Base-by-base conservation (phyloP, 306 rosid species). In the Cicer pinnatifidum region DNA sequence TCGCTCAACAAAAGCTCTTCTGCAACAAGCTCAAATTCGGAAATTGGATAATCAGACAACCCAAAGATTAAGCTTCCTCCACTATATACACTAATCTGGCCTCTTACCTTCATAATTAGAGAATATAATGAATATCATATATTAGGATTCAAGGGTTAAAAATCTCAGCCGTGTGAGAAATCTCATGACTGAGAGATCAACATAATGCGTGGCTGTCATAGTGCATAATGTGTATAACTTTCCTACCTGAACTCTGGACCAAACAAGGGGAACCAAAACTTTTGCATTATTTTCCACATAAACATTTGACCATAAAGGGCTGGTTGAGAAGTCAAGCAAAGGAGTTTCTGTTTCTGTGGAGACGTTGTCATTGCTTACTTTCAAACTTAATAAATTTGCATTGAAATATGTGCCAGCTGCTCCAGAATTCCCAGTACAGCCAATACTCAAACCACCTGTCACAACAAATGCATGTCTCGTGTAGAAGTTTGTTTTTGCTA, bases 1-100 rank as follows among this genome's bases (percentile, higher is more conserved):
- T 94, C 96, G 51, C 98, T 94, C 96, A 94, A 87, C 83, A 94
- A 84, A 88, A 94, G 97, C 84, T 94, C 98, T 83, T 94, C 98
- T 0, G 98, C 98, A 68, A 94, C 98, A 44, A 94, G 97, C 84
- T 94, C 98, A 83, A 94, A 94, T 83, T 94, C 98, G 33, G 98
- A 94, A 62, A 94, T 73, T 79, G 98, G 98, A 85, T 67, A 91
- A 20, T 94, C 86, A 0, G 98, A 91, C 82, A 94, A 53, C 64
- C 98, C 98, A 82, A 94, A 94, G 72, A 89, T 85, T 79, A 94
- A 86, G 89, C 96, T 94, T 78, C 89, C 98, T 66, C 97, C 97
- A 83, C 80, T 35, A 48, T 91, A 94, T 38, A 94, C 86, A 80
- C 95, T 88, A 73, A 94, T 90, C 82, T 94, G 95, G 61, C 98